Evolutionary conservation across 2,329 filamentous ascomycete genomes (phyloP).

Genomic region (Colletotrichum siamense): DNA sequence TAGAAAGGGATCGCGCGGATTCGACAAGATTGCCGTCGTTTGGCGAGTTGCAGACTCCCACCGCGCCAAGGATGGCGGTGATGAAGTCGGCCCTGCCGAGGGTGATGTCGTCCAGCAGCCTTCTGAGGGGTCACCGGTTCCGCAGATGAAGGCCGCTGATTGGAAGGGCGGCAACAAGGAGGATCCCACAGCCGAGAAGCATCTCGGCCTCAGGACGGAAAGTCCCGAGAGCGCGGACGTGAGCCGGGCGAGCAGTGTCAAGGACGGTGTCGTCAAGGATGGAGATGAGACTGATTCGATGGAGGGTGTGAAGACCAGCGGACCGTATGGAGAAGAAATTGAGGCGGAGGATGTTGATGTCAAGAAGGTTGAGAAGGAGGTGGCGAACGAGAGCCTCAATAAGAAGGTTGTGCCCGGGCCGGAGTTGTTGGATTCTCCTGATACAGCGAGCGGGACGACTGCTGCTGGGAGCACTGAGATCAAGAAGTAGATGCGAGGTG

Average conservation of each 20-base stretch:
- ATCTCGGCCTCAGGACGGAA: conserved; percentile 71
- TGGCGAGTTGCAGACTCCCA: conserved; percentile 64
- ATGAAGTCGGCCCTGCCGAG: conserved; percentile 27
- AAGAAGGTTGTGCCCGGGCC: not conserved
- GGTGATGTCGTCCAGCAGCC: conserved; percentile 62
- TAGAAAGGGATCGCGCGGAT: conserved; percentile 79
- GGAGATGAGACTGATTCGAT: conserved; percentile 27
- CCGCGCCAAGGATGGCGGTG: conserved; percentile 22
- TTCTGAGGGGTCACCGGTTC: conserved; percentile 68
- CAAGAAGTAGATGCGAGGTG: not conserved
- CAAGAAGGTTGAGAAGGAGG: not conserved
- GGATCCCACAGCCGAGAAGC: conserved; percentile 59
- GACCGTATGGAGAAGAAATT: conserved; percentile 37
- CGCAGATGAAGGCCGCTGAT: conserved; percentile 72
- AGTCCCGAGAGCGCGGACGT: conserved; percentile 70
- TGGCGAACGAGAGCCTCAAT: not conserved
- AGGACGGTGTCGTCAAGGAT: conserved; percentile 36
- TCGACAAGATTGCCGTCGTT: conserved; percentile 84
- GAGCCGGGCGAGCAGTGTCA: conserved; percentile 76
- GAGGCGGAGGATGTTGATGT: conserved; percentile 11
- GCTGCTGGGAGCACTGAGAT: conserved; percentile 1
- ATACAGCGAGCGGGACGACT: conserved; percentile 14
- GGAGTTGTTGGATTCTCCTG: conserved; percentile 2
- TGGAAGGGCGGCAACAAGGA: conserved; percentile 69
- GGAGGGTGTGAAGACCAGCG: conserved; percentile 40